phyloP scores from a whole-genome alignment of 129 eudicot species.

The Smallanthus sonchifolius region DNA sequence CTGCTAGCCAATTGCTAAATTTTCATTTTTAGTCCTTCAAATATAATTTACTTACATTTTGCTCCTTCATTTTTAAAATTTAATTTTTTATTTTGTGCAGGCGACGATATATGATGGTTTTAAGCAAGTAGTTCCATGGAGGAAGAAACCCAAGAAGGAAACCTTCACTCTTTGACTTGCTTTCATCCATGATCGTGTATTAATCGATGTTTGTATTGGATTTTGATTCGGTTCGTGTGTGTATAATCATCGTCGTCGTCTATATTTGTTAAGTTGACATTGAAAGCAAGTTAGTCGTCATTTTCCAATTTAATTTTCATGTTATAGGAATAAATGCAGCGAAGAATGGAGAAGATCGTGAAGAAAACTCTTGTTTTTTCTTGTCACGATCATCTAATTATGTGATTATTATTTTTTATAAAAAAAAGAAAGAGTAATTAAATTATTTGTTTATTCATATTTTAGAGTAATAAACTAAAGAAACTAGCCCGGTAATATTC shows the following conservation, averaged over 20 bases:
- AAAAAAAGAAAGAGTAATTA: neutral
- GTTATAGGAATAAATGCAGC: neutral
- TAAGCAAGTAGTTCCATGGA: conserved; percentile 78
- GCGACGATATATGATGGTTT: conserved; percentile 58
- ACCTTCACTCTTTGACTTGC: conserved; percentile 8
- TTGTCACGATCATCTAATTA: neutral
- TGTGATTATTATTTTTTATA: neutral
- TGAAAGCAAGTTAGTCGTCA: neutral
- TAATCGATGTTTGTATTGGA: neutral
- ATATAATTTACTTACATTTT: neutral
- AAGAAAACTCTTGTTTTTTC: neutral
- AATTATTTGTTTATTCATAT: neutral
- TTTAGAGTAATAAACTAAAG: too few species aligned
- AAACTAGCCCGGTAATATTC: too few species aligned
- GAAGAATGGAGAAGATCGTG: neutral
- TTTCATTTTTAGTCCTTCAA: neutral
- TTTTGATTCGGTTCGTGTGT: neutral
- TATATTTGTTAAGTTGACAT: neutral
- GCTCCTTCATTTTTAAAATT: neutral
- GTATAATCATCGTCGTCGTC: neutral
- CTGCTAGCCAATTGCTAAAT: neutral
- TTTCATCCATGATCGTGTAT: neutral
- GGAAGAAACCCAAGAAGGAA: conserved; percentile 47
- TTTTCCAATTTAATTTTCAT: neutral
- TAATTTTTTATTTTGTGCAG: conserved; percentile 30